Evolutionary conservation across 306 rosid genomes (phyloP), one percentile per base, ranked within the genome.

Genomic region (Cicer bijugum): DNA sequence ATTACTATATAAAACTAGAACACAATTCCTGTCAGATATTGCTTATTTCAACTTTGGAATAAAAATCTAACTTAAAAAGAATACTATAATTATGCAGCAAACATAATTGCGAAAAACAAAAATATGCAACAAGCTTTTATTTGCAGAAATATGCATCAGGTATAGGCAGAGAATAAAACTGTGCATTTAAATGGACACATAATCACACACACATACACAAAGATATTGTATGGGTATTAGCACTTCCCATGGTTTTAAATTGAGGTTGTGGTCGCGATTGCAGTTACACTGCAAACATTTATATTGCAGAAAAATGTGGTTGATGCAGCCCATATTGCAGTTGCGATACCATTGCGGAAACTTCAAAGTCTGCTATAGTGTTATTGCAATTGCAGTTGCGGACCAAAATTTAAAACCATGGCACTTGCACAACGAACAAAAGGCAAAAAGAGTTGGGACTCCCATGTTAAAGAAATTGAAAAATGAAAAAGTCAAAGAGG

Each of bases 31-130:
- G 66, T 38, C 38, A 23, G 46, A 61, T 61, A 61, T 38, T 38
- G 47, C 38, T 61, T 61, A 38, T 61, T 38, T 38, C 45, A 61
- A 14, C 12, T 61, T 38, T 61, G 47, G 67, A 61, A 61, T 61
- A 14, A 14, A 61, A 61, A 61, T 61, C 47, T 38, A 61, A 61
- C 64, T 10, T 58, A 12, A 12, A 33, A 28, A 38, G 23, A 61
- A 61, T 35, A 37, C 47, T 14, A 14, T 38, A 61, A 38, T 38
- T 37, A 38, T 61, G 47, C 7, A 38, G 67, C 46, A 9, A 61
- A 61, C 20, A 38, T 38, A n/a, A 38, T 4, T 61, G 67, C 12
- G 4, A 33, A 57, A 61, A 6, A 38, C 33, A 61, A 37, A 61
- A n/a, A 38, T 60, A 12, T 12, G 7, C 15, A 33, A 10, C 9